Evolutionary conservation across 805 yeast species (phyloP).

Genomic region (Metschnikowia corniflorae): DNA sequence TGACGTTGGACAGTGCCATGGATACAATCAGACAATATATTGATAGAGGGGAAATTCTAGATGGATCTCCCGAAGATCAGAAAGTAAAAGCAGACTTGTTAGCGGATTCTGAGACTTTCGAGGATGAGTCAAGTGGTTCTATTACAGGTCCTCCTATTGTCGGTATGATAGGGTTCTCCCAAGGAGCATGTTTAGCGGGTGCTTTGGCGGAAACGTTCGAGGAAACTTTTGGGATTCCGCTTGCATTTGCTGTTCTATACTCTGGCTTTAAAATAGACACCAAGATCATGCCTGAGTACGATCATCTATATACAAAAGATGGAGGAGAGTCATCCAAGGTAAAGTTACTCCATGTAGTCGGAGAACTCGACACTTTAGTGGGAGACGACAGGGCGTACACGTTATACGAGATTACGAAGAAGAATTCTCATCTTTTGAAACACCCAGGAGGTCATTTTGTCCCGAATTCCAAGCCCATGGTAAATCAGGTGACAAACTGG

Average conservation of each 20-base stretch:
- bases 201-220: slow-evolving; percentile 59
- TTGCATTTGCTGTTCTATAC: slow-evolving; percentile 74
- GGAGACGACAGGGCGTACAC: slow-evolving; percentile 64
- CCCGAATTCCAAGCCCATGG: slow-evolving; percentile 68
- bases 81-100: slow-evolving; percentile 15
- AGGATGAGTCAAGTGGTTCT: slow-evolving; percentile 11
- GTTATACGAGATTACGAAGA: slow-evolving; percentile 41
- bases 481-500: slow-evolving; percentile 42
- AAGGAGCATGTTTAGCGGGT: slow-evolving; percentile 88
- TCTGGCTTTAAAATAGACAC: slow-evolving; percentile 54
- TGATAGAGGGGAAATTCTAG: slow-evolving; percentile 49
- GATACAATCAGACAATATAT: slow-evolving; percentile 47
- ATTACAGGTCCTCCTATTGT: slow-evolving; percentile 53
- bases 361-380: slow-evolving; percentile 85
- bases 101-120: slow-evolving; percentile 9
- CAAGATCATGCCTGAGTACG: slow-evolving; percentile 23
- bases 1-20: slow-evolving; percentile 50
- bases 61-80: slow-evolving; percentile 25
- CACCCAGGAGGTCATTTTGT: slow-evolving; percentile 98
- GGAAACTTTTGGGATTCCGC: slow-evolving; percentile 43
- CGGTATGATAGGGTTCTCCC: slow-evolving; percentile 89
- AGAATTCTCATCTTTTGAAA: slow-evolving; percentile 55
- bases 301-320: slow-evolving; percentile 21
- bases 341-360: slow-evolving; percentile 66
- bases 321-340: slow-evolving; percentile 20